Evolutionary conservation across 169 alveolate species (phyloP), one percentile per base, ranked within the genome.

Genomic region (Plasmodium vivax): DNA sequence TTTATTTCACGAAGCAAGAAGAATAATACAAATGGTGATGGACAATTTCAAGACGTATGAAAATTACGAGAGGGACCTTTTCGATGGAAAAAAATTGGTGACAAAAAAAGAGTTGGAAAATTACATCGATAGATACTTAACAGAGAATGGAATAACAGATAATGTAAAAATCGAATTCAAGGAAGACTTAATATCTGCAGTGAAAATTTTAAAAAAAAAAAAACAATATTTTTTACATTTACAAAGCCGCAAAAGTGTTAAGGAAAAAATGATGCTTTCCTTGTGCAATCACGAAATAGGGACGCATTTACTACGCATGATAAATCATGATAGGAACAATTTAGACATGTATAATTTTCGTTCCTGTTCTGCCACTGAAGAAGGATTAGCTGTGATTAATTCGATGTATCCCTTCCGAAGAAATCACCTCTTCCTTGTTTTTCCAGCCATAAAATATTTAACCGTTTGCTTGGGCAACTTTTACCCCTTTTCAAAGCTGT

Each of bases 211-310:
- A 12, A 85, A 85, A 85, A 85, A 72, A 47, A 47, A 45, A 19
- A 85, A 72, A 47, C 32, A 43, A 72, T 85, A 85, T 74, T 45
- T 73, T 73, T 23, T 85, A 85, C 93, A 85, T 43, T 72, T 85
- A 74, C 93, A 73, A 73, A 12, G 3, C 41, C 93, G 77, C 8
- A 62, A 62, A 62, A 27, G 77, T 72, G 41, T 85, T n/a, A 72
- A 73, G 41, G 84, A 83, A 82, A 62, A 83, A 41, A 82, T 82
- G 91, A 85, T 85, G 81, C 73, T 43, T 58, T 77, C 88, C 36
- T 47, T 92, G 68, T 92, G 95, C 73, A 81, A 92, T 82, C 95
- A 92, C 45, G 95, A 92, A 80, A 92, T 92, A 51, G 95, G 93
- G 16, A 92, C 95, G 16, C 95, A 92, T 14, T 85, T 92, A 77